A percentile compares a stretch with the other conserved stretches of the same genome.
Conservation (phyloP, 2,329 filamentous ascomycete species). For the Trichoderma atrobrunneum region DNA sequence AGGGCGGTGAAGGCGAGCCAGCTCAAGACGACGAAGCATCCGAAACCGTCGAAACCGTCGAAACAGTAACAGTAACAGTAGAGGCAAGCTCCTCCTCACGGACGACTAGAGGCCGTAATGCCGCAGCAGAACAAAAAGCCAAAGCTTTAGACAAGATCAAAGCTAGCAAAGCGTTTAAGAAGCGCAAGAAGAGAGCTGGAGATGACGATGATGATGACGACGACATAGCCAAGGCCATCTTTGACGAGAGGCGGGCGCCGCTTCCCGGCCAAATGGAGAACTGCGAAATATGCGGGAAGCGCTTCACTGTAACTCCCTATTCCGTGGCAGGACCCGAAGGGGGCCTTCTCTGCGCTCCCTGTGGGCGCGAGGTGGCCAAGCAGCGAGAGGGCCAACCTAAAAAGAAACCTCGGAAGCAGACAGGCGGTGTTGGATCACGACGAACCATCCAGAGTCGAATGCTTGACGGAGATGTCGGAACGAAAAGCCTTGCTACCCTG, state of each 20-base stretch:
- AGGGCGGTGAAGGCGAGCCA: slow-evolving; percentile 26
- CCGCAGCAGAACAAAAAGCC: slow-evolving; percentile 25
- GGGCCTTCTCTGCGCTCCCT: slow-evolving; percentile 79
- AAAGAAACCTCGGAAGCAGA: slow-evolving; percentile 49
- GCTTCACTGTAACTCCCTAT: slow-evolving; percentile 91
- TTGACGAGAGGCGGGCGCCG: slow-evolving; percentile 49
- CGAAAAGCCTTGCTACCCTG: slow-evolving; percentile 64
- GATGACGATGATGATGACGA: slow-evolving; percentile 41
- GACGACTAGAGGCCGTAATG: slow-evolving; percentile 35
- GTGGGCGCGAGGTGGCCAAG: slow-evolving; percentile 70
- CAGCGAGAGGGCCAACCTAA: slow-evolving; percentile 46
- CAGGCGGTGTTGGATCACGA: slow-evolving; percentile 57
- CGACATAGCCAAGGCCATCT: slow-evolving; percentile 48
- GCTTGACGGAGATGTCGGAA: slow-evolving; percentile 71
- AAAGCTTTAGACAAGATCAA: slow-evolving; percentile 59
- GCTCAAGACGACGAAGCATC: slow-evolving; percentile 24
- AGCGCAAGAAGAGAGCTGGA: slow-evolving; percentile 47
- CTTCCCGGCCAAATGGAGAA: slow-evolving; percentile 85
- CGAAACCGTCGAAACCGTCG: slow-evolving; percentile 13
- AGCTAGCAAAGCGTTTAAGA: slow-evolving; percentile 56
- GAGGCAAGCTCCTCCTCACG: slow-evolving; percentile 26
- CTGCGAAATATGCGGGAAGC: slow-evolving; percentile 79
- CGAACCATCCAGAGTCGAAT: slow-evolving; percentile 80
- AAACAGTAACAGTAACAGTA: slow-evolving; percentile 20
- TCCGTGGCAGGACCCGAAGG: slow-evolving; percentile 78